Conservation (phyloP, 305 asterid genomes). For the Coffea humblotiana region DNA sequence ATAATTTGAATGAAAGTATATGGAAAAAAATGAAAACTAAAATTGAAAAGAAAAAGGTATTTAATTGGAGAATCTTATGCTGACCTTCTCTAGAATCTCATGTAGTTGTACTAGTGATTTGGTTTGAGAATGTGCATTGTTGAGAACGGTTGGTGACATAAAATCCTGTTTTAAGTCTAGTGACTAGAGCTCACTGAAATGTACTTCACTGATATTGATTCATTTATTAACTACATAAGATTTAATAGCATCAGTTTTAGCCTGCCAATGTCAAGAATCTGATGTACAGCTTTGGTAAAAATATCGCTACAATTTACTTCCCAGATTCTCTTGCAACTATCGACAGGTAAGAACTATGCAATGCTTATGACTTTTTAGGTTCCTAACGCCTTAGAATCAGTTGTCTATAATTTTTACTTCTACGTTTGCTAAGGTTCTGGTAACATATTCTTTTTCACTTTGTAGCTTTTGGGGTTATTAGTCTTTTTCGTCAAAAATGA, state of each 20-base stretch:
- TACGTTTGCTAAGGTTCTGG: background rate
- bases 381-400: background rate
- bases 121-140: background rate
- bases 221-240: background rate
- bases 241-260: background rate
- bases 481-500: background rate
- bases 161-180: background rate
- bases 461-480: background rate
- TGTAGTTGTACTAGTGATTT: background rate
- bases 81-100: background rate
- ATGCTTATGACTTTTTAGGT: background rate
- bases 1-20: background rate
- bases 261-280: background rate
- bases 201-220: background rate
- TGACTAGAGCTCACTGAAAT: background rate
- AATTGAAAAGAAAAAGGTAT: background rate
- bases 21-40: background rate
- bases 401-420: background rate
- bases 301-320: background rate
- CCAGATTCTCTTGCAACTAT: background rate
- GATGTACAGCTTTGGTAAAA: background rate
- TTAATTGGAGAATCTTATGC: background rate
- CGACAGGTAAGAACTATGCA: background rate
- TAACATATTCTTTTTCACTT: background rate
- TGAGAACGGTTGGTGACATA: background rate